phyloP scores from a whole-genome alignment of 192 early-diverging fungal genomes.

The Backusella liffmaniae region DNA sequence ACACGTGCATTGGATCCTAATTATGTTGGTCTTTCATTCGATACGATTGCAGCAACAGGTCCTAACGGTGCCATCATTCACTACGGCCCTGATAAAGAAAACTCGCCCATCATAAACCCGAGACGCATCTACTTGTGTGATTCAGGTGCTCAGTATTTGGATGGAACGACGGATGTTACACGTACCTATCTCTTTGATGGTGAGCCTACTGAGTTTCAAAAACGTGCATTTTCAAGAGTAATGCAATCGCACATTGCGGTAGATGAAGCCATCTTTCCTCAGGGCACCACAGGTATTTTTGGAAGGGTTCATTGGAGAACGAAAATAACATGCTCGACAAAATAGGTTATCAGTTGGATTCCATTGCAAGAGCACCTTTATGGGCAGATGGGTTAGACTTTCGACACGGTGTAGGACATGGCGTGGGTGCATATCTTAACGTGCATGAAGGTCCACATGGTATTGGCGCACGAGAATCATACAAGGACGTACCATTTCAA shows the following conservation, averaged over 20 bases:
- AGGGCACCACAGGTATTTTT: conserved; percentile 57
- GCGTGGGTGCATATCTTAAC: conserved; percentile 91
- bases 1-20: conserved; percentile 65
- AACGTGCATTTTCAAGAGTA: conserved; percentile 88
- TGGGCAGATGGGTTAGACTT: conserved; percentile 94
- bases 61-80: conserved; percentile 96
- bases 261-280: conserved; percentile 84
- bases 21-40: conserved; percentile 91
- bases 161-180: conserved; percentile 95
- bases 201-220: conserved; percentile 75
- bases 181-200: conserved; percentile 84
- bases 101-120: conserved; percentile 67
- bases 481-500: conserved; percentile 70
- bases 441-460: conserved; percentile 95
- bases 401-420: conserved; percentile 96
- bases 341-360: conserved; percentile 81
- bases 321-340: neutral
- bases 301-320: too few species aligned
- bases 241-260: conserved; percentile 94
- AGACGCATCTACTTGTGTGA: conserved; percentile 87
- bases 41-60: conserved; percentile 94
- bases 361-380: conserved; percentile 76
- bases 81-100: conserved; percentile 79
- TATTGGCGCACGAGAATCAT: conserved; percentile 72
- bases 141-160: conserved; percentile 91